phyloP scores from a whole-genome alignment of 345 rosid species.

The Lagerstroemia speciosa region DNA sequence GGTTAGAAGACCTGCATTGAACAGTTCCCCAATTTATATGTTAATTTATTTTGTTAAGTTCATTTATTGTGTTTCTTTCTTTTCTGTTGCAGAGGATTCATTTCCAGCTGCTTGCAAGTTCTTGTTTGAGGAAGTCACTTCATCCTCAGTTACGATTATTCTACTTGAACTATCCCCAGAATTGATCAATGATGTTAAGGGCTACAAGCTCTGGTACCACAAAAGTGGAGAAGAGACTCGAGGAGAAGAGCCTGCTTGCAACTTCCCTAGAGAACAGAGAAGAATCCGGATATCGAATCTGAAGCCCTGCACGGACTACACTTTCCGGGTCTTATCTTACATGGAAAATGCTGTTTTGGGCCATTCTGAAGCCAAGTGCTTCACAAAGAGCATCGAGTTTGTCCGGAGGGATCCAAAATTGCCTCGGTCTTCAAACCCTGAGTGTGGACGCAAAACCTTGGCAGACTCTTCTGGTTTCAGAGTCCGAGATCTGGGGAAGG shows the following conservation, averaged over 20 bases:
- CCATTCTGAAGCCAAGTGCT: constrained; percentile 70
- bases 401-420: constrained; percentile 34
- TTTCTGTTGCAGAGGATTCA: constrained; percentile 35
- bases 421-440: constrained; percentile 16
- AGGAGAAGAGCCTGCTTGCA: constrained; percentile 44
- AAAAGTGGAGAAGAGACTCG: constrained; percentile 58
- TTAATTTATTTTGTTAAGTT: neutral
- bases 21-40: neutral
- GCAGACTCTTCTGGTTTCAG: constrained; percentile 48
- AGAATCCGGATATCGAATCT: constrained; percentile 75
- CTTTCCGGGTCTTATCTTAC: constrained; percentile 51
- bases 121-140: constrained; percentile 69
- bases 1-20: neutral
- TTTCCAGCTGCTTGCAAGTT: constrained; percentile 86
- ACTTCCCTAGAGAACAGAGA: constrained; percentile 62
- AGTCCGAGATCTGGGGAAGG: constrained; percentile 63
- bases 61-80: neutral
- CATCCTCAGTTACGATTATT: constrained; percentile 53
- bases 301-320: constrained; percentile 79
- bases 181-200: constrained; percentile 40
- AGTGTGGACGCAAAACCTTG: constrained; percentile 19
- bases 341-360: constrained; percentile 50
- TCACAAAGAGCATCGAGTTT: constrained; percentile 61
- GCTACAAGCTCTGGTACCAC: constrained; percentile 88
- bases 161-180: constrained; percentile 54